phyloP scores from a whole-genome alignment of 2,329 filamentous ascomycete genomes.

The Fusarium foetens region DNA sequence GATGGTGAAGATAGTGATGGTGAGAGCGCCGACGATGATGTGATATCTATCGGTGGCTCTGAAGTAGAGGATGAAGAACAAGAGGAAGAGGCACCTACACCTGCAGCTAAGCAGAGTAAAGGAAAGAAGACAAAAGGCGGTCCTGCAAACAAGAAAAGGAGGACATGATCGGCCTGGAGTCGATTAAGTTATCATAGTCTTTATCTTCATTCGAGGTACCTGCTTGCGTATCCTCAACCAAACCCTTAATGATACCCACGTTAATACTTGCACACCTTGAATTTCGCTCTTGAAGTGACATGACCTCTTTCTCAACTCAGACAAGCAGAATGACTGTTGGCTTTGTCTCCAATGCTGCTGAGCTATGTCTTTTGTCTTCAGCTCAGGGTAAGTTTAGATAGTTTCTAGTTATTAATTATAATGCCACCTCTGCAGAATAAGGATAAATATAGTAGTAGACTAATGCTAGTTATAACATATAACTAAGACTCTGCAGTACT shows the following conservation, averaged over 20 bases:
- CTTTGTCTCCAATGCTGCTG: neutral
- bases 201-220: constrained; percentile 33
- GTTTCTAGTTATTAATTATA: neutral
- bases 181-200: constrained; percentile 9
- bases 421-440: no score
- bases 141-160: constrained; percentile 43
- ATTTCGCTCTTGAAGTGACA: no score
- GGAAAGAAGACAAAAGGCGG: constrained; percentile 33
- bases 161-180: constrained; percentile 36
- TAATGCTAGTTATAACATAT: no score
- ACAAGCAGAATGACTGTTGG: neutral
- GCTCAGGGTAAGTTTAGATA: no score
- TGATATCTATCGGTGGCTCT: constrained; percentile 44
- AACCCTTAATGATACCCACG: constrained; percentile 39
- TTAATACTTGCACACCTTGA: constrained; percentile 22
- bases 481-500: neutral
- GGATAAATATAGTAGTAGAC: no score
- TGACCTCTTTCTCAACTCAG: neutral
- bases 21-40: constrained; percentile 55
- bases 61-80: constrained; percentile 45
- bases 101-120: constrained; percentile 26
- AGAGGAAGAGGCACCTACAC: constrained; percentile 18
- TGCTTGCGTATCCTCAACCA: constrained; percentile 28
- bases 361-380: neutral
- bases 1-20: constrained; percentile 51